These are phyloP conservation scores for Zygosaccharomyces gambellarensis DNA, from an alignment of 805 yeast genomes.

Conservation along the genomic window DNA sequence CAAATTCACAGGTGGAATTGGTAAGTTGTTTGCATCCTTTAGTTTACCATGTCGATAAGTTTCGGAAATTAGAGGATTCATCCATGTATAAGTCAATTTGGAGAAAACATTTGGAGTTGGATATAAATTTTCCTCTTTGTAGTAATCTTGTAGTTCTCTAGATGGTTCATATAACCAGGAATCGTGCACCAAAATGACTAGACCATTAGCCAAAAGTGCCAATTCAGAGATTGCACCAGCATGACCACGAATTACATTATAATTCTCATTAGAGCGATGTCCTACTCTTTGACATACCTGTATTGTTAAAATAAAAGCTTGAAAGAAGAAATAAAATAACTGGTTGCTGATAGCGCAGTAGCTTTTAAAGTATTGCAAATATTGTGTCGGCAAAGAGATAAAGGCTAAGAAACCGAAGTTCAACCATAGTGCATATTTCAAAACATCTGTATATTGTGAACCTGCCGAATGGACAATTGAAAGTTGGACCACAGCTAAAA, in stretches of 20 bases:
- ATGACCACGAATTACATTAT: constrained; percentile 20
- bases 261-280: constrained; percentile 19
- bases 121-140: constrained; percentile 31
- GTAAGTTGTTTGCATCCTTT: constrained; percentile 39
- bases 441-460: constrained; percentile 10
- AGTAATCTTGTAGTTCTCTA: constrained; percentile 35
- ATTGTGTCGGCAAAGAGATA: constrained; percentile 29
- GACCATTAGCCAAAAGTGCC: constrained; percentile 31
- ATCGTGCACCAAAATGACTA: constrained; percentile 39
- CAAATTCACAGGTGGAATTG: constrained; percentile 39
- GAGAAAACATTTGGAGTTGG: constrained; percentile 33
- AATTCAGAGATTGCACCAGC: constrained; percentile 26
- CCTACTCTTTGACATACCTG: constrained; percentile 25
- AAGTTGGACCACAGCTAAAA: constrained; percentile 13
- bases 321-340: constrained; percentile 27
- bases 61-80: constrained; percentile 41
- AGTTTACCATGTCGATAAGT: constrained; percentile 39
- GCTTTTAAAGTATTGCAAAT: constrained; percentile 28
- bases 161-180: constrained; percentile 37
- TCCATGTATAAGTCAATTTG: constrained; percentile 43
- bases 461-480: constrained; percentile 3
- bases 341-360: constrained; percentile 29
- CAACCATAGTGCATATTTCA: constrained; percentile 10
- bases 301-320: constrained; percentile 16
- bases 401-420: constrained; percentile 20